phyloP scores from a whole-genome alignment of 768 basidiomycete species.

The Mycena haematopus region DNA sequence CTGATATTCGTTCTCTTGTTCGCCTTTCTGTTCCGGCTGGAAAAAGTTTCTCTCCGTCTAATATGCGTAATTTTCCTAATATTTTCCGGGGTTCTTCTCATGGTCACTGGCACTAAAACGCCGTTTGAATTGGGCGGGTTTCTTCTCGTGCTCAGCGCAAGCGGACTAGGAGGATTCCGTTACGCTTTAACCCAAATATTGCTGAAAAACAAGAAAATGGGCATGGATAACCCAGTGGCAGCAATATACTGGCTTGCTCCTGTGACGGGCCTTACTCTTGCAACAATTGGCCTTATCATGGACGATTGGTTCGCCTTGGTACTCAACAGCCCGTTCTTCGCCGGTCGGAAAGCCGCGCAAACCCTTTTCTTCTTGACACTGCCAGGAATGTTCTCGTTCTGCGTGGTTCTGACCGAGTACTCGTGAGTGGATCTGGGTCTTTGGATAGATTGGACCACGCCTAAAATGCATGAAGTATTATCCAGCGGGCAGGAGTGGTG shows the following conservation, averaged over 20 bases:
- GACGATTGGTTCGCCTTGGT: constrained; percentile 82
- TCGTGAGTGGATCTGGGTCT: constrained; percentile 67
- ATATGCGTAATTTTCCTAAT: constrained; percentile 90
- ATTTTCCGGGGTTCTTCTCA: constrained; percentile 89
- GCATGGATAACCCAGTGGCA: constrained; percentile 90
- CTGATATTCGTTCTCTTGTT: constrained; percentile 95
- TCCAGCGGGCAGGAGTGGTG: constrained; percentile 91
- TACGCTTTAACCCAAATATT: constrained; percentile 95
- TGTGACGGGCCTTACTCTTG: constrained; percentile 80
- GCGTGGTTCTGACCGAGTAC: constrained; percentile 97
- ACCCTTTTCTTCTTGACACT: constrained; percentile 73
- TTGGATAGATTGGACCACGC: background rate
- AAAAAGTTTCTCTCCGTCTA: constrained; percentile 85
- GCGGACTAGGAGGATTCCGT: constrained; percentile 88
- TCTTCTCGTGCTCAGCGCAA: constrained; percentile 86
- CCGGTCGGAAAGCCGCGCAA: constrained; percentile 54
- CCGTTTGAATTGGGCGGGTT: constrained; percentile 85
- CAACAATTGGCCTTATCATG: constrained; percentile 65
- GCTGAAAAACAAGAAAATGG: constrained; percentile 81
- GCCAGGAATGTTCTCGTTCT: constrained; percentile 90
- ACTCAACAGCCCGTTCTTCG: constrained; percentile 75
- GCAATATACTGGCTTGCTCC: constrained; percentile 96
- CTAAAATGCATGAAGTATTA: constrained; percentile 65
- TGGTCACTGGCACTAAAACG: constrained; percentile 96
- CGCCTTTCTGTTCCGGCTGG: constrained; percentile 92